phyloP scores from a whole-genome alignment of 164 flowering plant genomes.

The Vitis amurensis region DNA sequence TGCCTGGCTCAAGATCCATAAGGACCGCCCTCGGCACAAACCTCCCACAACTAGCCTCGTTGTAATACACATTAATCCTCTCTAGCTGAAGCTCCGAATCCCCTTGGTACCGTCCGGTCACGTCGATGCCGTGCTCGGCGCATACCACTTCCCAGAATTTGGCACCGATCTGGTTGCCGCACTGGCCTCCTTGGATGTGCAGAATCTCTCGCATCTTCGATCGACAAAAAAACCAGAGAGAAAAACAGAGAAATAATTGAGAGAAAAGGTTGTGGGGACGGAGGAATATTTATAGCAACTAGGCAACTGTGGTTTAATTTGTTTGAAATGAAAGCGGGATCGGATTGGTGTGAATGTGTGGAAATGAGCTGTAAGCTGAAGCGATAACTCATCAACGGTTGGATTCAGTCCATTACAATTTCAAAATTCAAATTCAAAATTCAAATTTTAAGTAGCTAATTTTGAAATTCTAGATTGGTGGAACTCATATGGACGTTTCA shows the following conservation, averaged over 20 bases:
- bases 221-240: background rate
- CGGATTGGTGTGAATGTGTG: background rate
- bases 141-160: conserved; percentile 59
- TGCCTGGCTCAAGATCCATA: conserved; percentile 64
- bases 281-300: background rate
- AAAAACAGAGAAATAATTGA: background rate
- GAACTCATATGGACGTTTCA: too few species aligned
- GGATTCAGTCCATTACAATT: too few species aligned
- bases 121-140: conserved; percentile 57
- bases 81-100: conserved; percentile 51
- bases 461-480: too few species aligned
- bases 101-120: conserved; percentile 43
- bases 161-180: conserved; percentile 63
- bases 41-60: conserved; percentile 50
- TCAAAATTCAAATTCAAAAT: background rate
- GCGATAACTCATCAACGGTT: background rate
- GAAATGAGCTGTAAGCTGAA: background rate
- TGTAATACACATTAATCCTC: conserved; percentile 52
- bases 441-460: background rate
- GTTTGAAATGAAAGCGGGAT: too few species aligned
- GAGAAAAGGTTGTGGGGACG: conserved; percentile 1
- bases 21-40: conserved; percentile 63
- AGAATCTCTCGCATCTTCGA: conserved; percentile 54
- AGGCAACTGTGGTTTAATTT: too few species aligned
- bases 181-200: conserved; percentile 61